phyloP scores from a whole-genome alignment of 805 yeast species.

The Yarrowia divulgata region DNA sequence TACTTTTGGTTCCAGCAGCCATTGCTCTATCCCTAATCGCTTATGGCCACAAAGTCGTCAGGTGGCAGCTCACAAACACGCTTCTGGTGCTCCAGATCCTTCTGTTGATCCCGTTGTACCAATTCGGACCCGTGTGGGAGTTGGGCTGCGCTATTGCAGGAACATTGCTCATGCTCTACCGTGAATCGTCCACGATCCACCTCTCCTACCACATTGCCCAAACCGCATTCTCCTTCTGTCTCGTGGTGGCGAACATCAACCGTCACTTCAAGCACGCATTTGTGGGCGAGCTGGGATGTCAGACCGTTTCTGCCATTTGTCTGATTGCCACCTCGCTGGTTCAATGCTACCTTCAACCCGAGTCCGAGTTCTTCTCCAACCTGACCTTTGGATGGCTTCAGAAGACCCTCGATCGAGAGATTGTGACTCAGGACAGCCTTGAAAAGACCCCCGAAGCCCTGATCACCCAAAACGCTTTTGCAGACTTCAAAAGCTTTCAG shows the following conservation, averaged over 20 bases:
- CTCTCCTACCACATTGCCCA: conserved; percentile 17
- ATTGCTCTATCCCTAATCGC: conserved; percentile 4
- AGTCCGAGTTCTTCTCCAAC: conserved; percentile 22
- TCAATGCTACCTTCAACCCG: conserved; percentile 7
- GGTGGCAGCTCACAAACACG: conserved; percentile 22
- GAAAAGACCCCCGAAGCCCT: conserved; percentile 26
- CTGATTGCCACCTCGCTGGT: background rate
- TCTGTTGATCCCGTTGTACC: conserved; percentile 8
- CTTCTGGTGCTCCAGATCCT: conserved; percentile 19
- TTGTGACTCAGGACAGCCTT: conserved; percentile 31
- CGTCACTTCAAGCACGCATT: conserved; percentile 6
- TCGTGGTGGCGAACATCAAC: conserved; percentile 26
- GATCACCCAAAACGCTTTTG: conserved; percentile 18
- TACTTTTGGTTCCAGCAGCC: conserved; percentile 22
- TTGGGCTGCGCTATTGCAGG: background rate
- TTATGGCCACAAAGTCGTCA: conserved; percentile 17
- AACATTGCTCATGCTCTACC: conserved; percentile 10
- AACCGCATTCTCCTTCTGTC: background rate
- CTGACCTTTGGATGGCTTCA: conserved; percentile 37
- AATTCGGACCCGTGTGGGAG: conserved; percentile 20
- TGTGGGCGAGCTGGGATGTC: conserved; percentile 22
- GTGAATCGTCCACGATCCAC: conserved; percentile 27
- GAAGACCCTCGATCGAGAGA: conserved; percentile 18
- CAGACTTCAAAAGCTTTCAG: conserved; percentile 20
- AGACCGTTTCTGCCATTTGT: conserved; percentile 28